Evolutionary conservation across 306 rosid species (phyloP), one percentile per base, ranked within the genome.

Genomic region (Vigna radiata): DNA sequence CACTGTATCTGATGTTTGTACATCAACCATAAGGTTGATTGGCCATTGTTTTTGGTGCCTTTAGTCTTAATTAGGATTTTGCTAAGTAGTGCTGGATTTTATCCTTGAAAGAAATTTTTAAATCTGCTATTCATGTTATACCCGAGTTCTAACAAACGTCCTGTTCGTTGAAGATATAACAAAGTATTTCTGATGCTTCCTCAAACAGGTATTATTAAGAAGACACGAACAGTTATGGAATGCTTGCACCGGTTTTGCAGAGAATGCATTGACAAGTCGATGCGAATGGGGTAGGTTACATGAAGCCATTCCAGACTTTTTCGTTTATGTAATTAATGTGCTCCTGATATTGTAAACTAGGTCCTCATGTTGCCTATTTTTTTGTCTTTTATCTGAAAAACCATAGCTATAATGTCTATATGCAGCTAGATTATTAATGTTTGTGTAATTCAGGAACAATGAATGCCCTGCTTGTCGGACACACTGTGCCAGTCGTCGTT

Each of bases 401-500:
- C 18, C 33, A 6, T 58, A 59, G 49, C 44, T 58, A 10, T 60
- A 18, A 39, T 75, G 9, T 62, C 7, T 56, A 21, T 81, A 13
- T 68, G 41, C 29, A 36, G 68, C 70, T 46, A 44, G 25, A 72
- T 78, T 69, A 44, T 66, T 67, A 55, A n/a, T 83, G 72, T 43
- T 41, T 77, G 59, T 76, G 52, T 79, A 78, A 48, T 87, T 79
- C 88, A 94, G 98, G 83, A 94, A 94, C 84, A 94, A 94, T 77
- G 98, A 94, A 82, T 94, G 98, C 67, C 98, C 98, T 70, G 97
- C 96, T 73, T 94, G 98, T 88, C 97, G 98, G 73, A 91, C 97
- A 59, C 98, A 94, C 63, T 94, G 98, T 84, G 97, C 98, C 82
- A 94, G 98, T 78, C 93, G 98, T 69, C 98, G 98, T 75, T 94